phyloP scores from a whole-genome alignment of 2,329 filamentous ascomycete species.

The Rutstroemia sp. region DNA sequence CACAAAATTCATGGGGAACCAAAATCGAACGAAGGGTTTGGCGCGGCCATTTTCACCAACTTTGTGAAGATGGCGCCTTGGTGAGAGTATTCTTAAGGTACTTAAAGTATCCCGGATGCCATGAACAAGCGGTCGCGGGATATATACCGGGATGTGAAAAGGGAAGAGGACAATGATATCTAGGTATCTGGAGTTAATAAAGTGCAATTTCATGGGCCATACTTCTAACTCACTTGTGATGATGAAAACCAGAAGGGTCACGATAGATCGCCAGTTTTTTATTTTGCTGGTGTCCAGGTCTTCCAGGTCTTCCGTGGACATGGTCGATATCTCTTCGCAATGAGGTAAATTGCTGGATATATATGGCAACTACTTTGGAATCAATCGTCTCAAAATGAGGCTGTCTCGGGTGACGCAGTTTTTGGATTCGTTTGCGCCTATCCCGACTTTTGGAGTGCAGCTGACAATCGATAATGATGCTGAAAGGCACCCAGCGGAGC shows the following conservation, averaged over 20 bases:
- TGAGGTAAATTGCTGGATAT: not conserved
- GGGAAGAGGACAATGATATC: slow-evolving; percentile 64
- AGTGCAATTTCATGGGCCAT: not conserved
- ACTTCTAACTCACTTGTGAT: slow-evolving; percentile 51
- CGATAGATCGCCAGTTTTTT: slow-evolving; percentile 58
- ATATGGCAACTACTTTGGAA: not conserved
- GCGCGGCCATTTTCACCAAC: slow-evolving; percentile 25
- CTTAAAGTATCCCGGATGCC: slow-evolving; percentile 37
- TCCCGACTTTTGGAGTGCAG: too few species aligned
- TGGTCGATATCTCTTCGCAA: not conserved
- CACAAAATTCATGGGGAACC: slow-evolving; percentile 61
- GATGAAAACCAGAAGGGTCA: slow-evolving; percentile 63
- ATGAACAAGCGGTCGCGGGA: slow-evolving; percentile 46
- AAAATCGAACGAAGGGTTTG: slow-evolving; percentile 40
- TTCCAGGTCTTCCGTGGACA: slow-evolving; percentile 29
- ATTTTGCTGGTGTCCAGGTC: slow-evolving; percentile 48
- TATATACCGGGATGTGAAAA: slow-evolving; percentile 54
- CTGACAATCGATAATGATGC: too few species aligned
- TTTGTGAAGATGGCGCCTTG: slow-evolving; percentile 27
- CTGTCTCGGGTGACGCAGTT: too few species aligned
- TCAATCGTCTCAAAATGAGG: too few species aligned
- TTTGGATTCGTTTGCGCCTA: too few species aligned
- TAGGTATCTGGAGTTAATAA: slow-evolving; percentile 27
- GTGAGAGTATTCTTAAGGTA: slow-evolving; percentile 45
- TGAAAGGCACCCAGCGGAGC: too few species aligned